Evolutionary conservation across 208 protist species (phyloP).

Genomic region (Acanthamoeba healyi): DNA sequence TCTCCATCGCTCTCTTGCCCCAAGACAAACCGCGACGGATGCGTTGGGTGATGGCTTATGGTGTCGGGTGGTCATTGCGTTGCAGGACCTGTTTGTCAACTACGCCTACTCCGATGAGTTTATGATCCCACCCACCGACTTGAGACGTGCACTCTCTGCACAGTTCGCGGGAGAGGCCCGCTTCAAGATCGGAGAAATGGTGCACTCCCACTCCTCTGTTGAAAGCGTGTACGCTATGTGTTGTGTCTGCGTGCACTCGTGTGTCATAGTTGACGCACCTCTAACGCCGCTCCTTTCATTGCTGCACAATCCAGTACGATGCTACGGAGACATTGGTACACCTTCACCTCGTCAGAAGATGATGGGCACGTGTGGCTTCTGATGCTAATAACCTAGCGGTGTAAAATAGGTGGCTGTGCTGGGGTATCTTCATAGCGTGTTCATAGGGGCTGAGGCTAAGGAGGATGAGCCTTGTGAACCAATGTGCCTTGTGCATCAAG

Average conservation of each 20-base stretch:
- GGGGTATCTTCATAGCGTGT: conserved; percentile 49
- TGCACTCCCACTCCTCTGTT: background rate
- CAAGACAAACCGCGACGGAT: background rate
- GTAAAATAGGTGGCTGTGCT: conserved; percentile 34
- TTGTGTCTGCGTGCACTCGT: background rate
- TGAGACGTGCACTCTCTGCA: background rate
- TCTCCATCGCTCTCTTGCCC: background rate
- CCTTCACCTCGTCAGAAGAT: too few relatives aligned
- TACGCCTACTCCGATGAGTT: conserved; percentile 50
- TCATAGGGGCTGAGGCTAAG: conserved; percentile 10
- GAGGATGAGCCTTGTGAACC: conserved; percentile 61
- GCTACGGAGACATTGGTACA: conserved; percentile 72
- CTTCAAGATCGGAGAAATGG: conserved; percentile 74
- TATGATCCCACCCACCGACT: conserved; percentile 63
- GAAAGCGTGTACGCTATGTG: too few relatives aligned
- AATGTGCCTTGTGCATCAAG: conserved; percentile 46
- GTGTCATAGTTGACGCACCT: background rate
- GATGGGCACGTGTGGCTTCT: background rate
- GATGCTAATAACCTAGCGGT: background rate
- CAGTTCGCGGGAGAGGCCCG: conserved; percentile 31
- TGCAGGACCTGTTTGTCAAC: conserved; percentile 18
- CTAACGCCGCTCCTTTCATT: background rate
- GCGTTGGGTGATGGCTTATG: background rate
- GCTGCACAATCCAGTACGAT: conserved; percentile 42
- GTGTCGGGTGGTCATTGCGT: background rate